Evolutionary conservation across 371 early-diverging fungal species (phyloP), one percentile per base, ranked within the genome.

Genomic region (Rhizopus arrhizus): DNA sequence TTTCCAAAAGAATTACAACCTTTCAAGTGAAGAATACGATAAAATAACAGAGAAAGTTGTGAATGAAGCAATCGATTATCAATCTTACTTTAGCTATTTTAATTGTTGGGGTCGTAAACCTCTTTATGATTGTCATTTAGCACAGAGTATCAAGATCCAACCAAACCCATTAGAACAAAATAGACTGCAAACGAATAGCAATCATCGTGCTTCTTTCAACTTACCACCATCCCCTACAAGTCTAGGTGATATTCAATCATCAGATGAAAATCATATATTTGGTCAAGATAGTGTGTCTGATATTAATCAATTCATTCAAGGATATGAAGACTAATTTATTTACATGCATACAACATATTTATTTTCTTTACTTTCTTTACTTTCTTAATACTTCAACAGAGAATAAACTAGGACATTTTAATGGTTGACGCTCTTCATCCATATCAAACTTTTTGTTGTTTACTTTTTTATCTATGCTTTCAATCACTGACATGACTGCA

Each of bases 41-140:
- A 43, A n/a, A 15, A 11, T 11, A 43, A n/a, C n/a, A 5, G 35
- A 61, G 32, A 45, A 54, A 3, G 59, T 58, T 12, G 45, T 68
- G 11, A 29, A 58, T 1, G 73, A 80, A 40, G 51, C 51, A 35
- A 52, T 61, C n/a, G 36, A 46, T 2, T 68, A 69, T 28, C 62
- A 59, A 2, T 70, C 77, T 4, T 74, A 53, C 45, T 59, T 65
- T 29, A 64, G 71, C 16, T 76, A 77, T 57, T 63, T 70, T 43
- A 56, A 65, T 55, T 64, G 64, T 31, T 76, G 80, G 80, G 77
- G 67, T 3, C 62, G 77, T 36, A 79, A 73, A 46, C 61, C 72
- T 8, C 46, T 74, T 4, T 52, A 58, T 31, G 64, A 66, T 13
- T n/a, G 41, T 13, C 9, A 11, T 43, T 11, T n/a, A 6, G 2